Evolutionary conservation across 176 grass and related monocot species (phyloP).

Genomic region (Oryza punctata): DNA sequence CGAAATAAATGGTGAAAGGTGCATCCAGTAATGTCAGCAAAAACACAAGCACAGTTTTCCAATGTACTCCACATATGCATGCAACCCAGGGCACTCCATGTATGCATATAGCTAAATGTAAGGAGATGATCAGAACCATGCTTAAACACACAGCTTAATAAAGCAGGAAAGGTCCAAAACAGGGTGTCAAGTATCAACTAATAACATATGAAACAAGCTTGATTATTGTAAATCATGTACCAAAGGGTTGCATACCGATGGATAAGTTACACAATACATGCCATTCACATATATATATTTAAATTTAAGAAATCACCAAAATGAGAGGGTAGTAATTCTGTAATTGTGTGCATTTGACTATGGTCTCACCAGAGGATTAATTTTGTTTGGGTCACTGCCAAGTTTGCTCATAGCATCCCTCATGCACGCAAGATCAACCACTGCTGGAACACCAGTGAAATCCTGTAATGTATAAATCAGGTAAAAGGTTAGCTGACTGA

Average conservation of each 20-base stretch:
- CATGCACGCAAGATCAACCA: slow-evolving; percentile 98
- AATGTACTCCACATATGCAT: neutral
- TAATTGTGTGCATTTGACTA: neutral
- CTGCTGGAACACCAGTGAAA: slow-evolving; percentile 95
- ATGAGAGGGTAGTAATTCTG: neutral
- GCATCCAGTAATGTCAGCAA: slow-evolving; percentile 18
- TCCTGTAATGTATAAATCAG: slow-evolving; percentile 54
- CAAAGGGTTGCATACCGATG: slow-evolving; percentile 5
- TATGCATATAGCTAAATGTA: slow-evolving; percentile 10
- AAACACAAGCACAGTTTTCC: neutral
- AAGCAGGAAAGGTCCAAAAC: neutral
- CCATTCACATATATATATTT: too few relatives aligned
- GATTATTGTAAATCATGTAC: neutral
- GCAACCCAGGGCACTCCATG: neutral
- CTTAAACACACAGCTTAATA: neutral
- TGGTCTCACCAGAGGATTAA: slow-evolving; percentile 88
- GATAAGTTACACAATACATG: neutral
- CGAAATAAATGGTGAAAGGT: slow-evolving; percentile 10
- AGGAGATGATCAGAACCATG: neutral
- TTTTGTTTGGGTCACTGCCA: slow-evolving; percentile 83
- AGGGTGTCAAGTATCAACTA: neutral
- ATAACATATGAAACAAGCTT: neutral
- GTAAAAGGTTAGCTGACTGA: slow-evolving; percentile 6
- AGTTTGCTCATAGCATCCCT: slow-evolving; percentile 95
- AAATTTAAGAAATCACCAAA: neutral